Conservation (phyloP, 805 yeast species). For the Teunomyces tritomae region DNA sequence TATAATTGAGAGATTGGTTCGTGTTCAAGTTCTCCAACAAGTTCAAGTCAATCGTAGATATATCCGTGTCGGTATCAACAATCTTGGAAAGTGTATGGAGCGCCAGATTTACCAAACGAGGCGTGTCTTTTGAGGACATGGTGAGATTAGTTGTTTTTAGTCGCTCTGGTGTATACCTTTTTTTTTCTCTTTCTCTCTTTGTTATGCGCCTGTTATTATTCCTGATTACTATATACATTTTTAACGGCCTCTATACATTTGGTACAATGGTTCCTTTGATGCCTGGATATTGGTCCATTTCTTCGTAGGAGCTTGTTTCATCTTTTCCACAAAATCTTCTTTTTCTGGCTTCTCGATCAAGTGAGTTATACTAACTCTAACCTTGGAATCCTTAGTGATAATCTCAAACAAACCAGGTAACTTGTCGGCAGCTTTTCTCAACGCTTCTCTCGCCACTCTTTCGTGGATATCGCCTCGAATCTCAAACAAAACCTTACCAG, state of each 20-base stretch:
- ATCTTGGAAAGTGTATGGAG: conserved; percentile 28
- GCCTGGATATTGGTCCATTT: conserved; percentile 55
- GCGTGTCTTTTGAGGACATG: conserved; percentile 32
- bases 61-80: conserved; percentile 41
- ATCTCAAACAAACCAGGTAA: conserved; percentile 92
- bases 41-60: conserved; percentile 44
- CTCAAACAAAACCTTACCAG: conserved; percentile 91
- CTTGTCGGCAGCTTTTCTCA: conserved; percentile 85
- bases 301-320: conserved; percentile 62
- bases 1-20: conserved; percentile 53
- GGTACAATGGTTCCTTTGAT: conserved; percentile 50
- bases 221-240: neutral
- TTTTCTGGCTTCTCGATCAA: conserved; percentile 48
- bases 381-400: conserved; percentile 57
- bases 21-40: conserved; percentile 55
- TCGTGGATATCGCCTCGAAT: conserved; percentile 81
- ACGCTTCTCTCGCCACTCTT: conserved; percentile 83
- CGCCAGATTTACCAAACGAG: conserved; percentile 26
- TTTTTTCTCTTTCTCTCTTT: too few relatives aligned
- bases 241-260: conserved; percentile 61
- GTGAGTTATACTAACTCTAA: conserved; percentile 68
- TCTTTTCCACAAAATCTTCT: conserved; percentile 52
- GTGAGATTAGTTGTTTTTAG: neutral
- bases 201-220: neutral
- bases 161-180: neutral